These are phyloP conservation scores for Aspergillus awamori DNA, from an alignment of 2,329 filamentous ascomycete species.

Conservation along the genomic window DNA sequence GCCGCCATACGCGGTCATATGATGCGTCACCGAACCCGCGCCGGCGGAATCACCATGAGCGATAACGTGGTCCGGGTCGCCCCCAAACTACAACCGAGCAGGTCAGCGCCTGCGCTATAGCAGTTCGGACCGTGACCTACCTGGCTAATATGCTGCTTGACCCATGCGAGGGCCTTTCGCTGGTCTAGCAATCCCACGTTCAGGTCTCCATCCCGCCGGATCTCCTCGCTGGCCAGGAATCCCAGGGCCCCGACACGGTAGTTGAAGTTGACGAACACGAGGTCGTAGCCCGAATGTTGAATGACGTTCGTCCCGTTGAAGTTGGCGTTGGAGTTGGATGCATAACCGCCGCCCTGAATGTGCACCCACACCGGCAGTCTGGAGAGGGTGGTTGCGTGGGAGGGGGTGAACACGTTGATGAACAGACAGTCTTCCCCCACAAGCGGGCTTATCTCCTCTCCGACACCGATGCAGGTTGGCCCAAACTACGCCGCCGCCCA, in stretches of 20 bases:
- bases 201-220: slow-evolving; percentile 57
- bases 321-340: slow-evolving; percentile 51
- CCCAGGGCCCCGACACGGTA: slow-evolving; percentile 61
- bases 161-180: slow-evolving; percentile 61
- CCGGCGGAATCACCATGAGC: slow-evolving; percentile 64
- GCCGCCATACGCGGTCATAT: slow-evolving; percentile 55
- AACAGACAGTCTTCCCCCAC: slow-evolving; percentile 38
- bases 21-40: slow-evolving; percentile 57
- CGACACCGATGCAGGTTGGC: slow-evolving; percentile 64
- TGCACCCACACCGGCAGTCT: slow-evolving; percentile 63
- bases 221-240: slow-evolving; percentile 60
- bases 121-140: background rate
- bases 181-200: slow-evolving; percentile 67
- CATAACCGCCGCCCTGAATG: slow-evolving; percentile 61
- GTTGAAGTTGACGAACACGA: slow-evolving; percentile 69
- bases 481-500: slow-evolving; percentile 17
- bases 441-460: slow-evolving; percentile 64
- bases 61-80: slow-evolving; percentile 60
- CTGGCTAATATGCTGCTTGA: slow-evolving; percentile 56
- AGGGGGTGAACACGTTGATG: slow-evolving; percentile 31
- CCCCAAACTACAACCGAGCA: slow-evolving; percentile 51
- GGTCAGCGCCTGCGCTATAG: background rate
- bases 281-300: slow-evolving; percentile 55
- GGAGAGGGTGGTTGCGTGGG: slow-evolving; percentile 21
- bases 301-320: slow-evolving; percentile 61